A percentile compares a stretch with the other conserved stretches of the same genome.
phyloP scores from a whole-genome alignment of 345 rosid species.

The Sisymbrium altissimum region DNA sequence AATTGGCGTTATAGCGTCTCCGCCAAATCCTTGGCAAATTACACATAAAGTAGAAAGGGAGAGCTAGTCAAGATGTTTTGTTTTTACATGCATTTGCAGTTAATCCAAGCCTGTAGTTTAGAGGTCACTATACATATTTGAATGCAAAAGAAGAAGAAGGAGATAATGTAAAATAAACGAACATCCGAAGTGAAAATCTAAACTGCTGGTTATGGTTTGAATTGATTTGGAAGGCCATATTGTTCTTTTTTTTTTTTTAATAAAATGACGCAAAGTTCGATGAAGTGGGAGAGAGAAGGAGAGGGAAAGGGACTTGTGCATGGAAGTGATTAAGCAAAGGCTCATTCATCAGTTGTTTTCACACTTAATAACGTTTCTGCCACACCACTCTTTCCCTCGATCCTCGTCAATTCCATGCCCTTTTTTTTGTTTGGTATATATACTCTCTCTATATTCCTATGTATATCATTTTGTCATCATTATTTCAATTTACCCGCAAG shows the following conservation, averaged over 20 bases:
- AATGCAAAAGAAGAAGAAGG: not conserved
- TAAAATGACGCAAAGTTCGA: slow-evolving; percentile 49
- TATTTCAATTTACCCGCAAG: slow-evolving; percentile 12
- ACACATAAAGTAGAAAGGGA: slow-evolving; percentile 4
- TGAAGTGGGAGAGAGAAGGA: slow-evolving; percentile 68
- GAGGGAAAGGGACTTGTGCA: slow-evolving; percentile 96
- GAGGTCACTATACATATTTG: not conserved
- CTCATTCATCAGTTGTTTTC: slow-evolving; percentile 91
- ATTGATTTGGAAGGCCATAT: not conserved
- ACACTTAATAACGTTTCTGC: slow-evolving; percentile 36
- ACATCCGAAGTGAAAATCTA: not conserved
- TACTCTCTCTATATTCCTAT: slow-evolving; percentile 10
- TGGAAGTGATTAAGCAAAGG: slow-evolving; percentile 68
- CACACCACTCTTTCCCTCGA: slow-evolving; percentile 48
- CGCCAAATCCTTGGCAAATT: not conserved
- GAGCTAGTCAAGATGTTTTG: not conserved
- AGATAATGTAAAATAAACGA: slow-evolving; percentile 8
- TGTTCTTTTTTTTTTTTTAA: not conserved
- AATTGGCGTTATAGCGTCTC: not conserved
- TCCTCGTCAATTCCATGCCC: slow-evolving; percentile 55
- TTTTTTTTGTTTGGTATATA: not conserved
- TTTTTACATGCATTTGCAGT: slow-evolving; percentile 4
- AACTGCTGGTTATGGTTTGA: slow-evolving; percentile 6
- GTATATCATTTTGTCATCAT: slow-evolving; percentile 33
- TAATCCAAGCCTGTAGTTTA: slow-evolving; percentile 3